Percentiles rank a stretch among this genome's conserved stretches.
Conservation (phyloP, 768 basidiomycete genomes). For the Hebeloma cylindrosporum region DNA sequence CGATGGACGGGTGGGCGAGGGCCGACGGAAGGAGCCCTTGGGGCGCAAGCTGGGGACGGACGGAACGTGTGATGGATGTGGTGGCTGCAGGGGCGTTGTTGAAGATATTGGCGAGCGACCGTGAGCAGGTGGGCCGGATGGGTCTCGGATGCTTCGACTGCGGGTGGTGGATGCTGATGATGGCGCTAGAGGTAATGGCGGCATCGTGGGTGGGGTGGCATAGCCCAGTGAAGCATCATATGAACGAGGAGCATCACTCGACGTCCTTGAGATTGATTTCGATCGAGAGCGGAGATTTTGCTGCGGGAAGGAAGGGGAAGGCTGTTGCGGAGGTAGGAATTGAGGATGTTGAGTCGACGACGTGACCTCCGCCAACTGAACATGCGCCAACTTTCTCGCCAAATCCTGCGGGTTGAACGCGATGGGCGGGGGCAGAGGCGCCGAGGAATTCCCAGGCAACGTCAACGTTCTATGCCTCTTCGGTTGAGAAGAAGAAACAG, state of each 20-base stretch:
- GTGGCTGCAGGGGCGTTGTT: slow-evolving; percentile 18
- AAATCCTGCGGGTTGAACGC: slow-evolving; percentile 58
- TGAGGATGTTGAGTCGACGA: slow-evolving; percentile 7
- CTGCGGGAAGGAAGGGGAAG: neutral
- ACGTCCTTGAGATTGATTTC: slow-evolving; percentile 17
- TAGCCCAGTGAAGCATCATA: no score
- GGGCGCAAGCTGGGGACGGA: slow-evolving; percentile 39
- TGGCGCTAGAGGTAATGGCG: slow-evolving; percentile 4
- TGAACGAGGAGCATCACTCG: slow-evolving; percentile 12
- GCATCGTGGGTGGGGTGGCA: neutral
- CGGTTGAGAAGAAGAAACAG: slow-evolving; percentile 22
- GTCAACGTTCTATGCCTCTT: slow-evolving; percentile 45
- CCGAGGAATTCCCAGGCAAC: slow-evolving; percentile 31
- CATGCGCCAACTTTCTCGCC: slow-evolving; percentile 52
- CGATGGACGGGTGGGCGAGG: slow-evolving; percentile 30
- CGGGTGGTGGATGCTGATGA: slow-evolving; percentile 10
- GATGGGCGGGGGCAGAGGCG: no score
- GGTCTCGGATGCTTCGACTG: slow-evolving; percentile 16
- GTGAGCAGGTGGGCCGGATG: neutral
- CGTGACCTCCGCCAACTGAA: slow-evolving; percentile 35
- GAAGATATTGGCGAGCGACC: slow-evolving; percentile 11
- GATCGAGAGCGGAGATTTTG: slow-evolving; percentile 5
- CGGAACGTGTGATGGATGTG: slow-evolving; percentile 18
- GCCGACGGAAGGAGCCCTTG: slow-evolving; percentile 63
- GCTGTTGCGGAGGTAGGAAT: slow-evolving; percentile 1